phyloP scores from a whole-genome alignment of 257 asterid genomes.

The Lavandula angustifolia region DNA sequence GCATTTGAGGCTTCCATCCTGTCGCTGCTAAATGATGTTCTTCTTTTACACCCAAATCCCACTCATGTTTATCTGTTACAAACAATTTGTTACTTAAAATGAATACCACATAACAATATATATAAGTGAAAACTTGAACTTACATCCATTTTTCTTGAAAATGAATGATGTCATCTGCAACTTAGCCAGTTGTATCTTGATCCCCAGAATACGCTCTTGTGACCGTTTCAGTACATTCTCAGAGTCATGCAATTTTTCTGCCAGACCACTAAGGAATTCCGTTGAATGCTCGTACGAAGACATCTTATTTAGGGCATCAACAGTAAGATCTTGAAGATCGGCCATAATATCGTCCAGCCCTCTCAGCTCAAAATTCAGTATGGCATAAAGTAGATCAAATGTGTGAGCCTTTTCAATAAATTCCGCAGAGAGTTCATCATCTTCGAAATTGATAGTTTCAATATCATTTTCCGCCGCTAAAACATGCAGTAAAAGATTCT shows the following conservation, averaged over 20 bases:
- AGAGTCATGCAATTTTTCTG: slow-evolving; percentile 52
- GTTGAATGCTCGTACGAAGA: slow-evolving; percentile 40
- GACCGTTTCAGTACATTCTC: slow-evolving; percentile 58
- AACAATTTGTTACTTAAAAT: slow-evolving; percentile 5
- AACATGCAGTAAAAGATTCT: slow-evolving; percentile 53
- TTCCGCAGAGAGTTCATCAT: slow-evolving; percentile 55
- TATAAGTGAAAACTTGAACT: slow-evolving; percentile 33
- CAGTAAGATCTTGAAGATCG: slow-evolving; percentile 48
- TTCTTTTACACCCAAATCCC: slow-evolving; percentile 44
- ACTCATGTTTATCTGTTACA: slow-evolving; percentile 50
- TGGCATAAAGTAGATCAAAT: slow-evolving; percentile 53
- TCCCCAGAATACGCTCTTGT: slow-evolving; percentile 62
- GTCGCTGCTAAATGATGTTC: slow-evolving; percentile 35
- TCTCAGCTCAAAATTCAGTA: slow-evolving; percentile 63
- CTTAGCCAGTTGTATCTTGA: slow-evolving; percentile 78
- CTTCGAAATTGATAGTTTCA: slow-evolving; percentile 45
- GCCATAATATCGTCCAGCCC: slow-evolving; percentile 53
- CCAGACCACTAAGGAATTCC: slow-evolving; percentile 39
- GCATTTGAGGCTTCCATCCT: slow-evolving; percentile 47
- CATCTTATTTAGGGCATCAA: slow-evolving; percentile 47
- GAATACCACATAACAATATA: no score
- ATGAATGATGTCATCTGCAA: slow-evolving; percentile 75
- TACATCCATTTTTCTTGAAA: slow-evolving; percentile 63
- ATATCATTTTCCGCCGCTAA: slow-evolving; percentile 50
- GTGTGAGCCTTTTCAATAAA: slow-evolving; percentile 61